Base-by-base conservation (phyloP, 208 protist genomes). In the Crithidia expoeki region DNA sequence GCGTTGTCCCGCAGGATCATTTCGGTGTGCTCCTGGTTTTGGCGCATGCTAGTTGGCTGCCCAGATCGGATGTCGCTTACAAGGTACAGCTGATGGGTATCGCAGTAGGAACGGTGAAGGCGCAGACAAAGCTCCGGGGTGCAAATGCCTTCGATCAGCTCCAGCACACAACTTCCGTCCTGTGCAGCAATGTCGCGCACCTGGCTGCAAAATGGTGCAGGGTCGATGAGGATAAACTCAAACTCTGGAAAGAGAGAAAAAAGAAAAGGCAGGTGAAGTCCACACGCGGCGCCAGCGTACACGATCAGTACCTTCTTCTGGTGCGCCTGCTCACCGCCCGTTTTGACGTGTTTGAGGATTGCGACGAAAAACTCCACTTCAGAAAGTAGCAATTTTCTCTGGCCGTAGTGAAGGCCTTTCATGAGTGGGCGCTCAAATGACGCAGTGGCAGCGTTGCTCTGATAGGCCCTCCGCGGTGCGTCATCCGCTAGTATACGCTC, bases 251-350 rank as follows among this genome's bases (percentile, higher is more conserved):
- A 94, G 5, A 99, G 60, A 9, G 75, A 68, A 59, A 88, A 92
- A 3, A 98, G 74, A 70, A 90, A 94, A 4, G 85, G 88, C 34
- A 96, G 72, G 80, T 99, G 97, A n/a, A 87, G 85, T 1, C 97
- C 97, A 32, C 92, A 93, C 12, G 96, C 97, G n/a, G 97, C 94
- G 30, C 97, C 97, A 14, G 95, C 94, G 62, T 98, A 98, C 11
- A 98, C 86, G 32, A 98, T 81, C 0, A 97, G 80, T 0, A 89
- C 52, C 47, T 32, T 68, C 30, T 71, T 64, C 23, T 16, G 21
- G n/a, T 27, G 14, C 1, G 67, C 38, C 2, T 36, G 40, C 4
- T 42, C 40, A n/a, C 64, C 46, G 4, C 40, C 10, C 25, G 21
- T 19, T 23, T 34, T 40, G 3, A 27, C 0, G 23, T 33, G 44